Evolutionary conservation across 371 early-diverging fungal genomes (phyloP).

Genomic region (Zancudomyces culisetae): DNA sequence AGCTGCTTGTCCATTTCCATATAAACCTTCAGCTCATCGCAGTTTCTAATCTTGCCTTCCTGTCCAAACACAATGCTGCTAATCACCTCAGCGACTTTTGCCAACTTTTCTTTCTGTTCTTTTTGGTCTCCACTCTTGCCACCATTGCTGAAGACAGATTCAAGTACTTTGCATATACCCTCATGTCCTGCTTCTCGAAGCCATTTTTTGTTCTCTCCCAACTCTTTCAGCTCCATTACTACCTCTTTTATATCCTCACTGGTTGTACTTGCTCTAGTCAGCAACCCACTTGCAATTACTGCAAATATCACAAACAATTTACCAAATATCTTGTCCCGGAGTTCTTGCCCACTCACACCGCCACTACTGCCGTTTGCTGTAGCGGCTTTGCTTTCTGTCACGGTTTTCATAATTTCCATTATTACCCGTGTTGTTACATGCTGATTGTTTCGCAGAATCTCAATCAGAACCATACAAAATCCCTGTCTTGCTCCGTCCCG

Average conservation of each 20-base stretch:
- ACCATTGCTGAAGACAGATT: too few relatives aligned
- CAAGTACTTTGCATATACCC: slow-evolving; percentile 28
- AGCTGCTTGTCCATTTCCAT: slow-evolving; percentile 8
- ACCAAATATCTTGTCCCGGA: slow-evolving; percentile 71
- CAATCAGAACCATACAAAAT: slow-evolving; percentile 79
- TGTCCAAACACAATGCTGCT: not conserved
- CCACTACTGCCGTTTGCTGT: too few relatives aligned
- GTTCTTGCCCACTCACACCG: slow-evolving; percentile 40
- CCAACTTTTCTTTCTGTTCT: not conserved
- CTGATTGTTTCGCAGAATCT: slow-evolving; percentile 29
- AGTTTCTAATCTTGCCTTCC: not conserved
- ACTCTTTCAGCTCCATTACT: slow-evolving; percentile 39
- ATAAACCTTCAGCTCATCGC: not conserved
- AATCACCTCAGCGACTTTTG: too few relatives aligned
- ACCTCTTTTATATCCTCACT: slow-evolving; percentile 40
- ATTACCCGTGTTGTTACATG: slow-evolving; percentile 35
- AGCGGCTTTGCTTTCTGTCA: slow-evolving; percentile 17
- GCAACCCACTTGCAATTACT: slow-evolving; percentile 58
- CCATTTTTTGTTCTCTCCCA: slow-evolving; percentile 49
- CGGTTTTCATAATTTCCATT: slow-evolving; percentile 42
- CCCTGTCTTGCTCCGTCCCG: slow-evolving; percentile 87
- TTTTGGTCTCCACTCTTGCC: not conserved
- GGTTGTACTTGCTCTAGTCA: slow-evolving; percentile 38
- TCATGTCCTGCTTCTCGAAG: slow-evolving; percentile 51
- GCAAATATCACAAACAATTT: slow-evolving; percentile 72